phyloP scores from a whole-genome alignment of 352 stramenopile species.

The Thalassiosira pacifica region DNA sequence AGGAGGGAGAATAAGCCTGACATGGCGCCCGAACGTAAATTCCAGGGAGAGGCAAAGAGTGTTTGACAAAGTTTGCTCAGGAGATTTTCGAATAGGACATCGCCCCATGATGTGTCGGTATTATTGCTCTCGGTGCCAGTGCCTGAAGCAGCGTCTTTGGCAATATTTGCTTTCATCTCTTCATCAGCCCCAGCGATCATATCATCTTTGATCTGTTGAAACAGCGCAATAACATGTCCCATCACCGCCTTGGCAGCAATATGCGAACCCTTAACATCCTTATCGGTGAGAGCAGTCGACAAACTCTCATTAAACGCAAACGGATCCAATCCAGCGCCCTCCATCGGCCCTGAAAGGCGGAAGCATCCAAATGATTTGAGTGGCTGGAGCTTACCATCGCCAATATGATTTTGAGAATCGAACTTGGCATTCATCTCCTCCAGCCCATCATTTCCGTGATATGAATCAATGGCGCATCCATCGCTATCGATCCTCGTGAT shows the following conservation, averaged over 20 bases:
- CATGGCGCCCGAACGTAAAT: constrained; percentile 60
- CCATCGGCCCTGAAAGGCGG: constrained; percentile 66
- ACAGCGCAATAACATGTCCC: constrained; percentile 60
- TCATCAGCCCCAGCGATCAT: constrained; percentile 4
- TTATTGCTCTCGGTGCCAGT: not conserved
- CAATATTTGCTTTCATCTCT: not conserved
- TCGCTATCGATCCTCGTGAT: constrained; percentile 69
- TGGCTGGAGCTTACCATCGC: constrained; percentile 65
- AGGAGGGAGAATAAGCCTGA: constrained; percentile 68
- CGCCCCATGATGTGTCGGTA: constrained; percentile 21
- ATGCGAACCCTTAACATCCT: constrained; percentile 8
- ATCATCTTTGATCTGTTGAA: constrained; percentile 36
- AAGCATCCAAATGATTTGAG: constrained; percentile 82
- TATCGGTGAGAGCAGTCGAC: constrained; percentile 64
- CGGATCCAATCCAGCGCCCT: constrained; percentile 56
- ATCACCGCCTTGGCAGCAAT: constrained; percentile 62
- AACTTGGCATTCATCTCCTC: constrained; percentile 18
- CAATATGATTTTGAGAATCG: constrained; percentile 50
- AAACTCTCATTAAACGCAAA: constrained; percentile 78
- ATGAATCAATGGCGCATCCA: constrained; percentile 57
- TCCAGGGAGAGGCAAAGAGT: constrained; percentile 71
- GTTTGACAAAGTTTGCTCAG: constrained; percentile 69
- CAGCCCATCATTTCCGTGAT: constrained; percentile 13
- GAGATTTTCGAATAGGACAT: constrained; percentile 82
- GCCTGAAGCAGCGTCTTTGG: not conserved